phyloP scores from a whole-genome alignment of 1,139 yeast species.

The Ashbya aceris region DNA sequence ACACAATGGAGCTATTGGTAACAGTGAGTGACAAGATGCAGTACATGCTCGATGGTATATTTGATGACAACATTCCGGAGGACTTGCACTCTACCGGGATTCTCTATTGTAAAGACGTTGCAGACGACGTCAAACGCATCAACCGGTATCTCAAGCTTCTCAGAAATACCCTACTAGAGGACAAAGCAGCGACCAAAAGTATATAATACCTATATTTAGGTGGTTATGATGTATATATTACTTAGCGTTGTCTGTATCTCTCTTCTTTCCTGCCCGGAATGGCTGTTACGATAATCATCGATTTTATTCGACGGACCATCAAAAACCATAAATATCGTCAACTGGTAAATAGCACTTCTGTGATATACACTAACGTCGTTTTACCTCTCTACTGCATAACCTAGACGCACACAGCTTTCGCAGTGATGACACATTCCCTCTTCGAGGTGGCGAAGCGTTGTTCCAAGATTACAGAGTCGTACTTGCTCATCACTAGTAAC shows the following conservation, averaged over 20 bases:
- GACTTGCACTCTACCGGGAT: constrained; percentile 8
- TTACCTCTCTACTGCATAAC: no score
- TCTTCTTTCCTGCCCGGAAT: no score
- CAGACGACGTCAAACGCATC: constrained; percentile 11
- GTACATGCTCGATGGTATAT: constrained; percentile 19
- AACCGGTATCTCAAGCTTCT: constrained; percentile 14
- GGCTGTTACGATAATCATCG: no score
- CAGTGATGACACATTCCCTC: background rate
- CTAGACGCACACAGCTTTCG: no score
- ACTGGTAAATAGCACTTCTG: no score
- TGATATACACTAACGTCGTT: no score
- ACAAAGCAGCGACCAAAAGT: no score
- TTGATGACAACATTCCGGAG: constrained; percentile 10
- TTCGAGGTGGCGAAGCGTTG: constrained; percentile 21
- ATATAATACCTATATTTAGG: no score
- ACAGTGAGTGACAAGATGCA: constrained; percentile 15
- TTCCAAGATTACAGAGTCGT: constrained; percentile 22
- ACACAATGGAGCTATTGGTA: constrained; percentile 23
- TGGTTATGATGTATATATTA: no score
- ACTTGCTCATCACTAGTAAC: constrained; percentile 13
- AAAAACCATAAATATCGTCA: background rate
- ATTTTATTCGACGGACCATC: no score
- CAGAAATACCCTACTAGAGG: constrained; percentile 11
- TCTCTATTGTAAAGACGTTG: constrained; percentile 20
- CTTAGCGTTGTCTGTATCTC: no score